These are phyloP conservation scores for Eimeria acervulina DNA, from an alignment of 169 alveolate species.

Conservation along the genomic window DNA sequence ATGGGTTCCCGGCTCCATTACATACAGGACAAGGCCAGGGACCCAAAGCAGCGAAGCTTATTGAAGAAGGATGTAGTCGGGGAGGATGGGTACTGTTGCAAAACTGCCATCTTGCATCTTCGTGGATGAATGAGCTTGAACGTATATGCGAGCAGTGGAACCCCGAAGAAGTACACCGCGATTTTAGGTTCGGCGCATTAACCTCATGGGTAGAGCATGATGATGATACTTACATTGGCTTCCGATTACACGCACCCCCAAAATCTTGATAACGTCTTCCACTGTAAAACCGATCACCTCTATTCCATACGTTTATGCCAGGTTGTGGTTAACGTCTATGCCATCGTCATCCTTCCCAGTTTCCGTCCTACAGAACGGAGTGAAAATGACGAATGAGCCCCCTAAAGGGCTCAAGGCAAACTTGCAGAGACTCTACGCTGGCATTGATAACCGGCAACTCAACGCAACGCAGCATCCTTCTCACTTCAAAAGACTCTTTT, in stretches of 20 bases:
- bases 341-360: slow-evolving; percentile 94
- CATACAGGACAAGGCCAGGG: slow-evolving; percentile 96
- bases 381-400: slow-evolving; percentile 97
- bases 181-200: slow-evolving; percentile 90
- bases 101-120: slow-evolving; percentile 97
- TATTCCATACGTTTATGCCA: neutral
- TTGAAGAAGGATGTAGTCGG: slow-evolving; percentile 91
- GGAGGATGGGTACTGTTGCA: slow-evolving; percentile 97
- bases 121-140: slow-evolving; percentile 96
- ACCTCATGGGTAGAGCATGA: neutral
- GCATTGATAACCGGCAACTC: slow-evolving; percentile 79
- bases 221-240: neutral
- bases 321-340: slow-evolving; percentile 96
- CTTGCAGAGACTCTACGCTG: slow-evolving; percentile 87
- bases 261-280: neutral
- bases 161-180: slow-evolving; percentile 81
- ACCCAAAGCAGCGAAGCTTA: slow-evolving; percentile 94
- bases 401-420: slow-evolving; percentile 96
- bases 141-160: slow-evolving; percentile 91
- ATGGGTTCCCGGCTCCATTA: slow-evolving; percentile 76
- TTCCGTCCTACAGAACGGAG: slow-evolving; percentile 91
- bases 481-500: slow-evolving; percentile 92
- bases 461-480: slow-evolving; percentile 93
- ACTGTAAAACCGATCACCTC: neutral
- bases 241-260: neutral